phyloP scores from a whole-genome alignment of 2,329 filamentous ascomycete genomes.

The Cladosporium sp. region DNA sequence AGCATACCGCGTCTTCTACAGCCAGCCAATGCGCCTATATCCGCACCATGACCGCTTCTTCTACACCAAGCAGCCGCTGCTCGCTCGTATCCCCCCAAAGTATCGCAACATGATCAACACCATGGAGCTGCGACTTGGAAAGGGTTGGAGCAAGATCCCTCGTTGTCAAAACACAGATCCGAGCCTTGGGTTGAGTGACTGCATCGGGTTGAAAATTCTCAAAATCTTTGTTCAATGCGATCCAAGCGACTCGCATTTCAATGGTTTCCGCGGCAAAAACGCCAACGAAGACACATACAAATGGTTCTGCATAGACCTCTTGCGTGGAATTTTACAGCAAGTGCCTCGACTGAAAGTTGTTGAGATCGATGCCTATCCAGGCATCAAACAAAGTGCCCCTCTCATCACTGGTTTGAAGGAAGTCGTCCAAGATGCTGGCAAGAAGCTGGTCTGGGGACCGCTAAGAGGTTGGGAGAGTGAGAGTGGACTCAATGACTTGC shows the following conservation, averaged over 20 bases:
- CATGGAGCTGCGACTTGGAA: constrained; percentile 70
- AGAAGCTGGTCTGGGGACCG: constrained; percentile 66
- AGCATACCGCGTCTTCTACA: constrained; percentile 66
- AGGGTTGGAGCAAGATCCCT: constrained; percentile 71
- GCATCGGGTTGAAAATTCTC: constrained; percentile 58
- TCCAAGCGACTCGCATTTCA: constrained; percentile 63
- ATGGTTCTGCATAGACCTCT: constrained; percentile 59
- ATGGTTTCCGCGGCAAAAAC: constrained; percentile 58
- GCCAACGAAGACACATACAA: constrained; percentile 69
- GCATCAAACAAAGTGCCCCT: constrained; percentile 64
- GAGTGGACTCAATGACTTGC: constrained; percentile 20
- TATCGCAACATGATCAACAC: constrained; percentile 63
- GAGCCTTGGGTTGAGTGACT: constrained; percentile 64
- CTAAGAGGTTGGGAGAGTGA: constrained; percentile 59
- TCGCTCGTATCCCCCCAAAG: constrained; percentile 62
- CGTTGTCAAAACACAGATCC: constrained; percentile 68
- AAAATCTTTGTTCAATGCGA: constrained; percentile 72
- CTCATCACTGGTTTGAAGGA: constrained; percentile 39
- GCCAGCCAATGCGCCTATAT: constrained; percentile 65
- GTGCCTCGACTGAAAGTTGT: constrained; percentile 59
- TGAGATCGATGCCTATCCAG: constrained; percentile 69
- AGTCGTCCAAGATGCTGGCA: constrained; percentile 50
- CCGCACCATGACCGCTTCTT: constrained; percentile 66
- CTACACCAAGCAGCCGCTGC: constrained; percentile 70
- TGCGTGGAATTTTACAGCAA: constrained; percentile 57